Evolutionary conservation across 108 stramenopile species (phyloP), one percentile per base, ranked within the genome.

Genomic region (Nannochloropsis gaditana): DNA sequence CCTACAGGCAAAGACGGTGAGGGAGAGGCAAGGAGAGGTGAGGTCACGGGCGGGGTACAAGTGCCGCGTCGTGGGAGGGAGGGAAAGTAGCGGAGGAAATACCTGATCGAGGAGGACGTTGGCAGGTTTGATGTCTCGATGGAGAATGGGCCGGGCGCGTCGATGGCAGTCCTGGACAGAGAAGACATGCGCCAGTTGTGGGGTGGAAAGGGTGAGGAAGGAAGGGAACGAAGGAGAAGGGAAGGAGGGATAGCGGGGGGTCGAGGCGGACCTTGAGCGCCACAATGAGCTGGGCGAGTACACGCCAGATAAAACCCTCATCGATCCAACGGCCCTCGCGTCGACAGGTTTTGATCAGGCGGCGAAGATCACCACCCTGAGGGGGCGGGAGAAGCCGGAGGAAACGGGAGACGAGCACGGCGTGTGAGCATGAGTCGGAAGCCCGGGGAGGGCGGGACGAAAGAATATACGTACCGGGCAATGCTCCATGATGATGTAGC

Each of bases 401-500:
- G 41, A 41, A n/a, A 41, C 1, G 21, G 41, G 87, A 21, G 42
- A 43, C 17, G 43, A 43, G 5, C 86, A 79, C 88, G 41, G 42
- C 87, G 80, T 44, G 44, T 87, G 81, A 90, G 21, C 84, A 82
- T 9, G 79, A 73, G 83, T 80, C 84, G 59, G 45, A 84, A 41
- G 81, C 43, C 86, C 50, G 83, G 43, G 83, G 79, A 41, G 84
- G 45, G 43, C 81, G 73, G 80, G 87, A 84, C 42, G 19, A 80
- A n/a, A 73, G 8, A 6, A n/a, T n/a, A 2, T 4, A 6, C 59
- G 59, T 3, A 73, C 59, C 8, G 59, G 59, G 79, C 93, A 93
- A 90, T 90, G 90, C 81, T 93, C 93, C 93, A 93, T 93, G 80
- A 93, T 73, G 45, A 93, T 93, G 84, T 92, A 92, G 41, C 92